Conservation (phyloP, 495 filamentous ascomycete species). For the Aspergillus mulundensis region DNA sequence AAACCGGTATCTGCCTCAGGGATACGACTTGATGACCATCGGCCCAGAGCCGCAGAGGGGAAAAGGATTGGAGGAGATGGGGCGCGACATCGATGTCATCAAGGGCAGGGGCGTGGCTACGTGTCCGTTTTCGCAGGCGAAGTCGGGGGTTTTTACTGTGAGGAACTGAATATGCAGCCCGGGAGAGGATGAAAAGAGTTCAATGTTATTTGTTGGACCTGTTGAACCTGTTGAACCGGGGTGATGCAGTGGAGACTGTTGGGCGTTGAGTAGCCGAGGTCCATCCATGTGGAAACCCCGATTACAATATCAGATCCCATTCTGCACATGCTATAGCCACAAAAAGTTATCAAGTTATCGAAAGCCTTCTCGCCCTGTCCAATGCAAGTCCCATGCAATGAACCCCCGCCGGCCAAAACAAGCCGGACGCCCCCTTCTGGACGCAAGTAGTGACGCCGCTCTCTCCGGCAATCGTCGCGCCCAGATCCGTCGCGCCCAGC, state of each 20-base stretch:
- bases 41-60: slow-evolving; percentile 47
- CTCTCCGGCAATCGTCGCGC: slow-evolving; percentile 51
- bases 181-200: too few species aligned
- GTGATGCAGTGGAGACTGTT: too few species aligned
- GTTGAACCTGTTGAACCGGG: too few species aligned
- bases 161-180: too few species aligned
- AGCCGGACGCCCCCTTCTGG: slow-evolving; percentile 6
- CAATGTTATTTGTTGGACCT: too few species aligned
- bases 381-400: too few species aligned
- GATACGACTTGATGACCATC: slow-evolving; percentile 49
- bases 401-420: not conserved
- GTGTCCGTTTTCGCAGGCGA: slow-evolving; percentile 21
- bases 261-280: too few species aligned
- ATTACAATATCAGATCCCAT: too few species aligned
- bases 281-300: too few species aligned
- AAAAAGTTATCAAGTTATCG: too few species aligned
- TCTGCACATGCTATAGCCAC: too few species aligned
- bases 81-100: slow-evolving; percentile 27
- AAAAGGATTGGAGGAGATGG: slow-evolving; percentile 42
- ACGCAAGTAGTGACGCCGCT: not conserved
- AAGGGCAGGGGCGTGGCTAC: slow-evolving; percentile 24
- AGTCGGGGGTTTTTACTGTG: slow-evolving; percentile 5
- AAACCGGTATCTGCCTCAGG: slow-evolving; percentile 43
- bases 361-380: too few species aligned
- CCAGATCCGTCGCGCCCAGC: slow-evolving; percentile 78